phyloP scores from a whole-genome alignment of 2,329 filamentous ascomycete species.

The Tolypocladium ovalisporum region DNA sequence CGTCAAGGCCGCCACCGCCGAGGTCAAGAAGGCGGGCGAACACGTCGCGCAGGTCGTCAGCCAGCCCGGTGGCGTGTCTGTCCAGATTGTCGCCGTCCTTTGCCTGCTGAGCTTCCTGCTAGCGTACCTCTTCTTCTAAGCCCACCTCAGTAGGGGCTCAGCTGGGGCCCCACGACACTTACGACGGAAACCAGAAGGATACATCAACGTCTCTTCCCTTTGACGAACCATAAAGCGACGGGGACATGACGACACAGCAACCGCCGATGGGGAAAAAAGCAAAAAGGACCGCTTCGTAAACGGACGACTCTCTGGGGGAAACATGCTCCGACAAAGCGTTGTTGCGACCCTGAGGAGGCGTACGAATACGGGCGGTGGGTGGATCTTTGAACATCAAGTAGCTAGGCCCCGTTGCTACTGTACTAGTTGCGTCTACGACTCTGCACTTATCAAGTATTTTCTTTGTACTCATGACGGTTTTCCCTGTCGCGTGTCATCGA shows the following conservation, averaged over 20 bases:
- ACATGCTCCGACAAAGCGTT: not conserved
- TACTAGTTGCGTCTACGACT: slow-evolving; percentile 1
- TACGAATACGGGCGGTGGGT: not conserved
- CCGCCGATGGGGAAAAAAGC: not conserved
- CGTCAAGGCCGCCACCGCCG: slow-evolving; percentile 37
- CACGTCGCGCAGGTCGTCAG: slow-evolving; percentile 43
- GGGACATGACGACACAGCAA: not conserved
- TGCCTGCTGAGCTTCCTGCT: slow-evolving; percentile 87
- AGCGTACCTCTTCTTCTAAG: slow-evolving; percentile 91
- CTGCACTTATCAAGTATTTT: not conserved
- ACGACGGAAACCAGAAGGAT: not conserved
- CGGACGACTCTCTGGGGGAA: not conserved
- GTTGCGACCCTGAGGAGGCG: not conserved
- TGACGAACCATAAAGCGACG: not conserved
- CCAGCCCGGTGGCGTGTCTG: slow-evolving; percentile 64
- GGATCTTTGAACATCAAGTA: not conserved
- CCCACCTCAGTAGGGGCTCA: not conserved
- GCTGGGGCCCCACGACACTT: not conserved
- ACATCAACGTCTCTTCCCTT: not conserved
- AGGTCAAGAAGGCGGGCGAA: slow-evolving; percentile 37
- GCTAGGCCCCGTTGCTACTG: not conserved
- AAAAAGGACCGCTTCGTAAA: not conserved
- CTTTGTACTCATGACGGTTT: not conserved
- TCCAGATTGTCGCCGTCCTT: slow-evolving; percentile 72
- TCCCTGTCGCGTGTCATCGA: not conserved